These are phyloP conservation scores for Saturnispora besseyi DNA, from an alignment of 805 yeast species.

Conservation along the genomic window DNA sequence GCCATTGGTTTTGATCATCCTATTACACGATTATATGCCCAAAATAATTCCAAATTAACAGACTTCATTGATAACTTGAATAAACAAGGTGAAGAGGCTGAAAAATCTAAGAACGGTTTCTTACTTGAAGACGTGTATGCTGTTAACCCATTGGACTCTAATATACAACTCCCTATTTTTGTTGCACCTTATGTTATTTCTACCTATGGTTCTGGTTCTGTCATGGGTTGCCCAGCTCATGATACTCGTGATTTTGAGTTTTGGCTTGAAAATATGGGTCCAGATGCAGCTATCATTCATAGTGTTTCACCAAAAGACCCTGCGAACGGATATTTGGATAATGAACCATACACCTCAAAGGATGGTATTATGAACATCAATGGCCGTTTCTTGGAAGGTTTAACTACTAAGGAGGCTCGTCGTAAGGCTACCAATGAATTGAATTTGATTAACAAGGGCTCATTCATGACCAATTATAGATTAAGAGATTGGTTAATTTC, in stretches of 20 bases:
- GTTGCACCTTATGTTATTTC: conserved; percentile 87
- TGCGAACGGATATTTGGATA: conserved; percentile 6
- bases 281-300: conserved; percentile 27
- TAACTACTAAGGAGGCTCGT: conserved; percentile 43
- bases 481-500: conserved; percentile 92
- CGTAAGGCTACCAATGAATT: conserved; percentile 36
- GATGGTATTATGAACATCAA: conserved; percentile 41
- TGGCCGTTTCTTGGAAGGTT: conserved; percentile 44
- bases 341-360: conserved; percentile 30
- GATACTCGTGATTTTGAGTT: conserved; percentile 77
- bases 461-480: conserved; percentile 42
- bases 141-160: conserved; percentile 49
- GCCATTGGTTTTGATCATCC: conserved; percentile 74
- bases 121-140: conserved; percentile 36
- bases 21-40: conserved; percentile 34
- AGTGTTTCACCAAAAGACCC: conserved; percentile 36
- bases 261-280: conserved; percentile 59
- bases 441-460: conserved; percentile 33
- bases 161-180: conserved; percentile 55
- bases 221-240: conserved; percentile 97
- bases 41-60: conserved; percentile 32
- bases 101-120: conserved; percentile 50
- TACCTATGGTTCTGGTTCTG: conserved; percentile 84
- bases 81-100: conserved; percentile 30
- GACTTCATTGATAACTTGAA: conserved; percentile 37